These are phyloP conservation scores for Spinellus fusiger DNA, from an alignment of 192 early-diverging fungal species.

Conservation along the genomic window DNA sequence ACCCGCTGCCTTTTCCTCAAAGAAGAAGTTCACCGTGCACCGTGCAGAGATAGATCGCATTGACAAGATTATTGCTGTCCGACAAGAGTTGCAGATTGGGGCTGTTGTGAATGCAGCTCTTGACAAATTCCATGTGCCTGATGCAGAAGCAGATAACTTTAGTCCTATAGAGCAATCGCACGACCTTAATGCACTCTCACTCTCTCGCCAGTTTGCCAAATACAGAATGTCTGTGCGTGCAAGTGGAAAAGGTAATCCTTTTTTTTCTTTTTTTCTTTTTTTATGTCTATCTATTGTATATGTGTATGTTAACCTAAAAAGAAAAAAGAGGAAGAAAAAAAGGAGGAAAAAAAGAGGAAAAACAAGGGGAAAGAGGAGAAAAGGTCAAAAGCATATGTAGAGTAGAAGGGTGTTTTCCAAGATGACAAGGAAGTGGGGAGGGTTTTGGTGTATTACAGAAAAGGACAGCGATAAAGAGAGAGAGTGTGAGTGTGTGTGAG, in stretches of 20 bases:
- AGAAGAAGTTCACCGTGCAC: background rate
- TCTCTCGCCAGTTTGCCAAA: background rate
- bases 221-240: constrained; percentile 13
- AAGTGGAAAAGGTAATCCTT: constrained; percentile 12
- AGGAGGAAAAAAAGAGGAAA: background rate
- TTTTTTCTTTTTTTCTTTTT: too few species aligned
- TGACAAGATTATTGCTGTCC: constrained; percentile 38
- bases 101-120: constrained; percentile 39
- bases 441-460: too few species aligned
- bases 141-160: constrained; percentile 21
- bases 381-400: background rate
- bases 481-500: too few species aligned
- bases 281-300: background rate
- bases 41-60: constrained; percentile 16
- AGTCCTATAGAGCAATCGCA: background rate
- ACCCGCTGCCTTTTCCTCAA: constrained; percentile 2
- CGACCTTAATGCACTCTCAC: background rate
- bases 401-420: too few species aligned
- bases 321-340: constrained; percentile 5
- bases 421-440: too few species aligned
- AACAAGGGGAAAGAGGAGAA: background rate
- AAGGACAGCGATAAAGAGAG: too few species aligned
- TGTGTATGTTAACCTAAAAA: too few species aligned
- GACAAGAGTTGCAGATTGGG: constrained; percentile 30
- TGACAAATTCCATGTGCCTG: constrained; percentile 39